Evolutionary conservation across 2,329 filamentous ascomycete species (phyloP).

Genomic region (Stromatinia cepivora): DNA sequence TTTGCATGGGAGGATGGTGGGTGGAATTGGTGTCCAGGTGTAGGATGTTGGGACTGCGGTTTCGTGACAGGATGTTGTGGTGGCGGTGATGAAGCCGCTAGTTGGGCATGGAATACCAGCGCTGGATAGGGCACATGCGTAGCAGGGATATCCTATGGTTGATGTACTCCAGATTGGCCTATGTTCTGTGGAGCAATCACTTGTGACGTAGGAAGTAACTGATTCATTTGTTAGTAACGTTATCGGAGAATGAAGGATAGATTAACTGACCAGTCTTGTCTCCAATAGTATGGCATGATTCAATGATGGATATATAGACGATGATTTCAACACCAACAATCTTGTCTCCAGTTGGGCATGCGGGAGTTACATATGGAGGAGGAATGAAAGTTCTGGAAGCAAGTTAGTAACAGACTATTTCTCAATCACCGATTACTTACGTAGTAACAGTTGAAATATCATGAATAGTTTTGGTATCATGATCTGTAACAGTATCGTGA

Average conservation of each 20-base stretch:
- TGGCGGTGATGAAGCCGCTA: slow-evolving; percentile 26
- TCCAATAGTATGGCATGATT: slow-evolving; percentile 34
- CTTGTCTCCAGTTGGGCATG: slow-evolving; percentile 23
- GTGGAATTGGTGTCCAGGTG: slow-evolving; percentile 24
- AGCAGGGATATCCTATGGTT: slow-evolving; percentile 27
- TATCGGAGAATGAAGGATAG: neutral
- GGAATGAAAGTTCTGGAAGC: slow-evolving; percentile 26
- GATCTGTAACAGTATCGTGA: slow-evolving; percentile 9
- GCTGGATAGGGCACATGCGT: slow-evolving; percentile 26
- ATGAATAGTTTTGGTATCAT: slow-evolving; percentile 21
- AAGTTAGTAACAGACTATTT: neutral
- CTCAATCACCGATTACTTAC: neutral
- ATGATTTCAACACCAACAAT: slow-evolving; percentile 42
- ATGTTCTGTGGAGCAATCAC: slow-evolving; percentile 24
- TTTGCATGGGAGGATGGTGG: slow-evolving; percentile 22
- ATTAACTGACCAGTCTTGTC: slow-evolving; percentile 15
- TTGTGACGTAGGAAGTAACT: slow-evolving; percentile 27
- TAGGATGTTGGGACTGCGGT: slow-evolving; percentile 24
- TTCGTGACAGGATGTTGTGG: slow-evolving; percentile 23
- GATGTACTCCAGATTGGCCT: slow-evolving; percentile 28
- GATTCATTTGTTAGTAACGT: slow-evolving; percentile 10
- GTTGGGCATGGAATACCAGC: slow-evolving; percentile 21
- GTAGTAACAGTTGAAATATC: slow-evolving; percentile 20
- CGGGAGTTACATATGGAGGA: slow-evolving; percentile 29
- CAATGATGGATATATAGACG: slow-evolving; percentile 38